Percentiles rank a stretch among this genome's conserved stretches.
Evolutionary conservation across 805 yeast species (phyloP).

Genomic region (Metschnikowia kunwiensis): DNA sequence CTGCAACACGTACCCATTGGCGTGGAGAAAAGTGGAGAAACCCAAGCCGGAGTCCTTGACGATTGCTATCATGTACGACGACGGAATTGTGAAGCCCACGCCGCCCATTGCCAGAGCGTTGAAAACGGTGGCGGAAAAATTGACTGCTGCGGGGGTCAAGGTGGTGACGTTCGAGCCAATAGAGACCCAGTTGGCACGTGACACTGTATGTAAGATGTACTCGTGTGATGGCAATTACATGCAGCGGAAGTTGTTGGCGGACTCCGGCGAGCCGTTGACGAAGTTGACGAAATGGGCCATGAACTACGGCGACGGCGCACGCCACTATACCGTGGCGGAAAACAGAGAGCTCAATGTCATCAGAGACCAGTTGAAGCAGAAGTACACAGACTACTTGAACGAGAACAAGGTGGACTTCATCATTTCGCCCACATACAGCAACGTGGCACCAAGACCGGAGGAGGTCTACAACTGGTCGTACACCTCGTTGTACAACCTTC

Average conservation of each 20-base stretch:
- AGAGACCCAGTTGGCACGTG: slow-evolving; percentile 53
- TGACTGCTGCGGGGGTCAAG: slow-evolving; percentile 56
- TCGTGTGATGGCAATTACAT: slow-evolving; percentile 65
- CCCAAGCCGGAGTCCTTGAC: slow-evolving; percentile 46
- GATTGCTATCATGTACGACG: slow-evolving; percentile 61
- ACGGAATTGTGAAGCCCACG: slow-evolving; percentile 62
- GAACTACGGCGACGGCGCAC: slow-evolving; percentile 57
- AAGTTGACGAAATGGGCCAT: slow-evolving; percentile 63
- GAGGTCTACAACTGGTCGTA: slow-evolving; percentile 75
- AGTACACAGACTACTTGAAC: slow-evolving; percentile 52
- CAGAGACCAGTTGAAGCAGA: slow-evolving; percentile 58
- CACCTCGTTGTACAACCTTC: slow-evolving; percentile 67
- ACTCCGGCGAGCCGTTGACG: slow-evolving; percentile 67
- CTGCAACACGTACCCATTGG: slow-evolving; percentile 45
- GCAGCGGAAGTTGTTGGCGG: slow-evolving; percentile 48
- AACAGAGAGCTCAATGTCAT: slow-evolving; percentile 51
- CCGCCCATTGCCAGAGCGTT: slow-evolving; percentile 60
- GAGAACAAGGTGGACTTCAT: slow-evolving; percentile 60
- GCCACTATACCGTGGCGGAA: slow-evolving; percentile 44
- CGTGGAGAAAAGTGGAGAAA: slow-evolving; percentile 49
- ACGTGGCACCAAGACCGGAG: slow-evolving; percentile 68
- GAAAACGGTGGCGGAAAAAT: slow-evolving; percentile 49
- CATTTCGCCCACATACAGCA: slow-evolving; percentile 63
- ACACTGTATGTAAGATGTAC: slow-evolving; percentile 56
- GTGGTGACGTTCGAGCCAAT: slow-evolving; percentile 58